These are phyloP conservation scores for Kurtzmaniella natalensis DNA, from an alignment of 1,139 yeast species.

Conservation along the genomic window DNA sequence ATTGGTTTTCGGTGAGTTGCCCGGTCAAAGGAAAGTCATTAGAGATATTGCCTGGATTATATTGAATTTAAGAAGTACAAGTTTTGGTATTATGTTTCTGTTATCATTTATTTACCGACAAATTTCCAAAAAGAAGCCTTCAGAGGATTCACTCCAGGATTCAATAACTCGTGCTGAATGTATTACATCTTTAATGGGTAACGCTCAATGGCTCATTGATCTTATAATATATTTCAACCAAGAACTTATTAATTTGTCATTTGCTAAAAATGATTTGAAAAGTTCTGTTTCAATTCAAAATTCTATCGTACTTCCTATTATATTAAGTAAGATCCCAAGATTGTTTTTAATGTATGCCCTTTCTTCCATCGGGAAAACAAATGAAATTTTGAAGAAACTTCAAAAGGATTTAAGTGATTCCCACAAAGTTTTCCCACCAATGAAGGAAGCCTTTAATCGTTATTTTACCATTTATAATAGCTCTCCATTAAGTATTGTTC, in stretches of 20 bases:
- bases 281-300: conserved; percentile 15
- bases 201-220: conserved; percentile 77
- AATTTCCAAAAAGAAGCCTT: conserved; percentile 46
- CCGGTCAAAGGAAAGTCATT: conserved; percentile 40
- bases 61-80: conserved; percentile 63
- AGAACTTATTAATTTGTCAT: conserved; percentile 48
- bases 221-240: conserved; percentile 62
- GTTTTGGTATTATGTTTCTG: conserved; percentile 73
- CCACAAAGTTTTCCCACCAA: conserved; percentile 45
- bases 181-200: conserved; percentile 61
- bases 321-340: conserved; percentile 68
- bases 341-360: conserved; percentile 65
- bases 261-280: conserved; percentile 11
- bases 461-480: conserved; percentile 50
- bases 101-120: conserved; percentile 58
- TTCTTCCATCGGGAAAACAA: conserved; percentile 65
- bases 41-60: conserved; percentile 64
- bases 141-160: conserved; percentile 50
- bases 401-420: conserved; percentile 39
- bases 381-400: conserved; percentile 49
- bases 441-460: conserved; percentile 50
- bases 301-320: conserved; percentile 46
- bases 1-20: conserved; percentile 57
- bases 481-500: conserved; percentile 54
- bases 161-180: conserved; percentile 54